These are phyloP conservation scores for Megacollybia marginata DNA, from an alignment of 768 basidiomycete species.

Conservation along the genomic window DNA sequence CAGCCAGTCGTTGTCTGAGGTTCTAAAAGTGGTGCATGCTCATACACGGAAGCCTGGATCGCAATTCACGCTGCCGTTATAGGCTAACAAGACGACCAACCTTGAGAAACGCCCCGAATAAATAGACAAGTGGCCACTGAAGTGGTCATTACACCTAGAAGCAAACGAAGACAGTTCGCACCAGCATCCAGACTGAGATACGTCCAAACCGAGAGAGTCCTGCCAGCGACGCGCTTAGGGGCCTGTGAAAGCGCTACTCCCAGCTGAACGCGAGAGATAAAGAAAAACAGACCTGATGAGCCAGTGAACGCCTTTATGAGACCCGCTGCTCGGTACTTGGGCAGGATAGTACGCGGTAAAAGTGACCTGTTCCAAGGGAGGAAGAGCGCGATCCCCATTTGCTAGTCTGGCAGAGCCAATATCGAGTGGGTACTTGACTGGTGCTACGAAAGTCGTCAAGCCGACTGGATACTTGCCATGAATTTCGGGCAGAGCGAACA, in stretches of 20 bases:
- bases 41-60: constrained; percentile 48
- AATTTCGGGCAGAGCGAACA: constrained; percentile 38
- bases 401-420: constrained; percentile 1
- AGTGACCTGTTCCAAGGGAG: constrained; percentile 46
- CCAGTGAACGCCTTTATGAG: constrained; percentile 45
- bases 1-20: constrained; percentile 36
- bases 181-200: constrained; percentile 6
- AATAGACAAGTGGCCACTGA: constrained; percentile 24
- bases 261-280: not conserved
- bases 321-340: constrained; percentile 19
- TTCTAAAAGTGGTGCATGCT: constrained; percentile 45
- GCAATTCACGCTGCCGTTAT: too few species aligned
- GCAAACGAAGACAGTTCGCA: not conserved
- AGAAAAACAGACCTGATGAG: constrained; percentile 32
- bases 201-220: constrained; percentile 49
- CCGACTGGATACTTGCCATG: constrained; percentile 50
- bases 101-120: constrained; percentile 43
- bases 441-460: constrained; percentile 48
- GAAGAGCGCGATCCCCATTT: too few species aligned
- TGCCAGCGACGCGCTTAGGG: constrained; percentile 33
- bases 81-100: constrained; percentile 15
- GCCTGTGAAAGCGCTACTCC: constrained; percentile 21
- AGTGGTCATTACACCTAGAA: constrained; percentile 33
- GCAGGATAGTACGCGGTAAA: constrained; percentile 66
- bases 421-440: constrained; percentile 21